Evolutionary conservation across 257 asterid species (phyloP).

Genomic region (Misopates orontium): DNA sequence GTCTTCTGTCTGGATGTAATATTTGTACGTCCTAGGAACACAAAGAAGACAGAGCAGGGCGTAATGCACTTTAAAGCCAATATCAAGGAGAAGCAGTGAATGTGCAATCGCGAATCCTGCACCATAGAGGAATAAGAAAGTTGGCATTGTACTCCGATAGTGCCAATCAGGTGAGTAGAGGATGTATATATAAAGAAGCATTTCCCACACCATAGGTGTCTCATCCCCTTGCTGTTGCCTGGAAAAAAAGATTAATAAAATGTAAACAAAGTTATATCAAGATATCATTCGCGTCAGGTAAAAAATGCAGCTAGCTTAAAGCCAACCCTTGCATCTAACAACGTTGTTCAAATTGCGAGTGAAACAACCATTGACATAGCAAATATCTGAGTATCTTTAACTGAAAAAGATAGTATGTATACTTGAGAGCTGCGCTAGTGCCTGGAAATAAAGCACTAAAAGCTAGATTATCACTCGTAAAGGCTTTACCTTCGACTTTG

Average conservation of each 20-base stretch:
- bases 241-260: conserved; percentile 26
- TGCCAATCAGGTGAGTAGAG: conserved; percentile 99
- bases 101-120: conserved; percentile 76
- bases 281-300: conserved; percentile 3
- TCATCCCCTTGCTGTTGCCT: conserved; percentile 98
- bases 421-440: too few relatives aligned
- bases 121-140: conserved; percentile 85
- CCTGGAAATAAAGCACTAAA: background rate
- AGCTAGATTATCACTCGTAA: background rate
- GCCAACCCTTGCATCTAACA: too few relatives aligned
- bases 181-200: conserved; percentile 93
- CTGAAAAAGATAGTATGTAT: too few relatives aligned
- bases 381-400: too few relatives aligned
- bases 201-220: conserved; percentile 99
- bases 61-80: conserved; percentile 75
- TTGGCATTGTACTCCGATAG: conserved; percentile 94
- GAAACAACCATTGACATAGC: too few relatives aligned
- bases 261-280: conserved; percentile 9
- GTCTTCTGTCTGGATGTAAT: conserved; percentile 81
- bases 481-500: background rate
- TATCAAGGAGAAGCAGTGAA: conserved; percentile 63
- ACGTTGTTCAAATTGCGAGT: too few relatives aligned
- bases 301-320: conserved; percentile 10
- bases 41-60: conserved; percentile 91
- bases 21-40: conserved; percentile 89